A percentile compares a stretch with the other conserved stretches of the same genome.
Evolutionary conservation across 129 eudicot species (phyloP).

Genomic region (Logfia minima): DNA sequence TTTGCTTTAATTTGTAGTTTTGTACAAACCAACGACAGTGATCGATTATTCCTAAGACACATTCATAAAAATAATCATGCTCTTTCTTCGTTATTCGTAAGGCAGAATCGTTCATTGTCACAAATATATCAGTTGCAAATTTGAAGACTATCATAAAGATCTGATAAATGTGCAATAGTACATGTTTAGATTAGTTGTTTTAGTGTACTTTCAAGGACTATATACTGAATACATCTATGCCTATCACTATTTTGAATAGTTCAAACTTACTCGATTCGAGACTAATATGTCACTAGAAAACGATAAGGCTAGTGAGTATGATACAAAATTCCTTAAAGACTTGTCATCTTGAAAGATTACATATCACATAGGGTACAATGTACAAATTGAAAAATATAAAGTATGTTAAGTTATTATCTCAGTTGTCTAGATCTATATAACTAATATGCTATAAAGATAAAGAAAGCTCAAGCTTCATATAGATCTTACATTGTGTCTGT

Average conservation of each 20-base stretch:
- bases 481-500: slow-evolving; percentile 3
- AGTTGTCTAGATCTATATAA: slow-evolving; percentile 18
- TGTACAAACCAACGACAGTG: slow-evolving; percentile 17
- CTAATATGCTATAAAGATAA: slow-evolving; percentile 15
- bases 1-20: not conserved
- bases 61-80: not conserved
- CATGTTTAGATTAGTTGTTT: not conserved
- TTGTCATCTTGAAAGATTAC: slow-evolving; percentile 15
- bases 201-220: not conserved
- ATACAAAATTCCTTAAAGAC: not conserved
- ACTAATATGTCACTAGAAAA: slow-evolving; percentile 6
- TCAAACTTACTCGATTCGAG: slow-evolving; percentile 13
- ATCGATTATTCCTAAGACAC: slow-evolving; percentile 23
- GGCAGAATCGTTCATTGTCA: not conserved
- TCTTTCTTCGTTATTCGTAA: slow-evolving; percentile 8
- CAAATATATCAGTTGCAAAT: not conserved
- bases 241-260: slow-evolving; percentile 14
- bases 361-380: slow-evolving; percentile 16
- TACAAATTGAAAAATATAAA: slow-evolving; percentile 9
- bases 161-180: not conserved
- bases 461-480: slow-evolving; percentile 29
- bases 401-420: slow-evolving; percentile 21
- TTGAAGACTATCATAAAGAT: not conserved
- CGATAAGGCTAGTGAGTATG: slow-evolving; percentile 9
- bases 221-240: not conserved